Evolutionary conservation across 2,329 filamentous ascomycete species (phyloP), one percentile per base, ranked within the genome.

Genomic region (Berkeleyomyces basicola): DNA sequence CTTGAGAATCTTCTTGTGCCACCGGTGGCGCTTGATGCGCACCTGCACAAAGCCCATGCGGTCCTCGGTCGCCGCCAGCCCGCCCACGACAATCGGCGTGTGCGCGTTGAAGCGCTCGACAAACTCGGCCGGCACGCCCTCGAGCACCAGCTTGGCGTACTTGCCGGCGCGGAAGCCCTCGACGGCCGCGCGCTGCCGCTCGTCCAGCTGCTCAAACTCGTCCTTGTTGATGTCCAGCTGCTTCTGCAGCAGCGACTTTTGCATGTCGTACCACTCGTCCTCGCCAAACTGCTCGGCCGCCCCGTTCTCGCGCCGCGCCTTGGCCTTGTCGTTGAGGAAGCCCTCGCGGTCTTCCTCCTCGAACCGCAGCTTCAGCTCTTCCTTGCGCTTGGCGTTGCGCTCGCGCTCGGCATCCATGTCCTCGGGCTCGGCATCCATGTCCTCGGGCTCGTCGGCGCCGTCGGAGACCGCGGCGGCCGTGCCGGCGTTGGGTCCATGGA

Each of bases 1-100:
- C 78, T 99, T 99, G 67, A 99, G 79, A 68, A 97, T 97, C 78
- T 93, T 95, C 82, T 96, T 96, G 77, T 99, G 93, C 95, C 95
- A 99, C 67, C 93, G 82, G 73, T 99, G 93, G 61, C 90, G 83
- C 81, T 99, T 99, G 78, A 99, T 95, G 59, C 95, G 85, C 64
- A 96, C 86, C 73, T 99, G 93, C 7, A 97, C 86, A 71, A 88
- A 97, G 7, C 93, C 95, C 72, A 96, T 96, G 59, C 95, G 85
- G 72, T 97, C 91, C 73, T 99, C 93, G 0, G 92, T 96, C 6
- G 93, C 82, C 9, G 90, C 87, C 46, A 99, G 79, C n/a, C 93
- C 95, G 60, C 93, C 93, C 40, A 97, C 80, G 60, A 99, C 82
- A 65, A 99, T 79, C 16, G 93, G 93, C 71, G 85, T 87, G 59